Evolutionary conservation across 2,329 filamentous ascomycete genomes (phyloP), one percentile per base, ranked within the genome.

Genomic region (Akanthomyces muscarius): DNA sequence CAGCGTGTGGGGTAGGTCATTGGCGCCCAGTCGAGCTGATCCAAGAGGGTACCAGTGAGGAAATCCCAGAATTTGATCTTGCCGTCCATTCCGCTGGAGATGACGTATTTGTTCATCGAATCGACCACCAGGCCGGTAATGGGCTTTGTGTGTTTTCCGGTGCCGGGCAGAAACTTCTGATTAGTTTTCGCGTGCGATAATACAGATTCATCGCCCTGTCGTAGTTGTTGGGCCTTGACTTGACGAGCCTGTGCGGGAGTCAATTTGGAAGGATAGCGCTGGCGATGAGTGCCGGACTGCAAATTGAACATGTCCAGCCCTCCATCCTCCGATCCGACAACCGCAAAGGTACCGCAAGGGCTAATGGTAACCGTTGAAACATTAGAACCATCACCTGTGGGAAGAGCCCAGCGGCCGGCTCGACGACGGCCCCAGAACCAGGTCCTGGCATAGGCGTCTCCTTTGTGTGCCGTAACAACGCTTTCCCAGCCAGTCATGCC

Each of bases 41-140:
- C 85, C 13, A 90, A 72, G 3, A 98, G 81, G 51, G 86, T 84
- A 8, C 94, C 95, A 0, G 90, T 91, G n/a, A 87, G 76, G 66
- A 99, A 96, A 67, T 96, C 91, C 96, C 96, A 99, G 73, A 99
- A 98, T 79, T 97, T 98, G 69, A 98, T 83, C 74, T 89, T 96
- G 38, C 95, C 95, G 74, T 99, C 95, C 16, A 92, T 78, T 2
- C 91, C 89, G 72, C 92, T 96, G 65, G 92, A 96, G 50, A 97
- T 86, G 56, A 98, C 82, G 21, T 84, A 86, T 67, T 89, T 90
- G 76, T 97, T 97, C 74, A 98, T 82, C n/a, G 87, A 88, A 76
- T 99, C 94, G 18, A 98, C 86, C 28, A 91, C 83, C 47, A 99
- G 80, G 1, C 95, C 96, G 1, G 94, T 97, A 5, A 99, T 86